Evolutionary conservation across 768 basidiomycete species (phyloP), one percentile per base, ranked within the genome.

Genomic region (Clitopilus hobsonii): DNA sequence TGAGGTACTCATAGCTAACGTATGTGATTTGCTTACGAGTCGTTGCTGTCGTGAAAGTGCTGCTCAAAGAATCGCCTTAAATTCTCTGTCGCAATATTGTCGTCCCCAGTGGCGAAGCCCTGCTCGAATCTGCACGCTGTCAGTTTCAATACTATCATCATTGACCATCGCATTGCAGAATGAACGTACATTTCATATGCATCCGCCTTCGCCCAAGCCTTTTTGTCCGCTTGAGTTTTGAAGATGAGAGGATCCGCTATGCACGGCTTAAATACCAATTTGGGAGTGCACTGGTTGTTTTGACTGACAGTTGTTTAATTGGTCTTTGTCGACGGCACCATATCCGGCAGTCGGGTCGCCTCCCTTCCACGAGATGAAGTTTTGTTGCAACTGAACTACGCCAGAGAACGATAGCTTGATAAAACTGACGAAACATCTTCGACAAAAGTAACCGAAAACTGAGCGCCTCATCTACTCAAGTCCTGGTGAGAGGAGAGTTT

Each of bases 51-150:
- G 58, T 91, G 86, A 62, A 94, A 94, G 63, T 83, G 86, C 56
- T 93, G 91, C 65, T 93, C 91, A 60, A 93, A 94, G 66, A 89
- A 94, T 52, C 81, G 73, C 28, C 90, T 80, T 32, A 94, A 69
- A 60, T 83, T 86, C 59, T 91, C 89, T 2, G 81, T 76, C 0
- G 89, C 89, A 7, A 79, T 60, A 45, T 82, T 82, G 58, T 85
- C 84, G 66, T 93, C 90, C 0, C 88, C 88, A 5, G 80, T 78
- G 11, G 78, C 74, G n/a, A 78, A 64, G 6, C 79, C 82, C 54
- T 80, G 80, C 63, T 90, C 83, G 79, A 82, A 92, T 5, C 91
- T 93, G 49, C n/a, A 58, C 14, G 55, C n/a, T n/a, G n/a, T n/a
- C n/a, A n/a, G n/a, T n/a, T n/a, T n/a, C n/a, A n/a, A n/a, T n/a